These are phyloP conservation scores for Penicillium sclerotigenum DNA, from an alignment of 2,329 filamentous ascomycete species.

Conservation along the genomic window DNA sequence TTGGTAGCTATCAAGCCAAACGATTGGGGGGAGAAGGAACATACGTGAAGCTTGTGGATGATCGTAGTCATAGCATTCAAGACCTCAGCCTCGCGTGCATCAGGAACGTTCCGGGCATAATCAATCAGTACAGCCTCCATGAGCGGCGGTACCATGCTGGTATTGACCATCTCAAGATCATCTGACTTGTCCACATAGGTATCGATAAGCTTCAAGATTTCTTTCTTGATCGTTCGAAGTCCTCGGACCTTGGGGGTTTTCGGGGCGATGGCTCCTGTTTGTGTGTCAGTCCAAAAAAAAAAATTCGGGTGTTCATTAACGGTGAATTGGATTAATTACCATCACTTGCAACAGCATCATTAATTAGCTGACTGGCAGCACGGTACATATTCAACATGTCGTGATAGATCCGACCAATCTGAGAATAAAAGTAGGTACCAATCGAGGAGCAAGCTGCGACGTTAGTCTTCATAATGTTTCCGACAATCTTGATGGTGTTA, in stretches of 20 bases:
- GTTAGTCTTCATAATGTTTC: conserved; percentile 99
- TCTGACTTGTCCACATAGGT: conserved; percentile 98
- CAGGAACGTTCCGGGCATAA: conserved; percentile 95
- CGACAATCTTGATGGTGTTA: conserved; percentile 96
- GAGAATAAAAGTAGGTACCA: conserved; percentile 94
- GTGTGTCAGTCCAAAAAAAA: conserved; percentile 14
- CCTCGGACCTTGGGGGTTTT: conserved; percentile 97
- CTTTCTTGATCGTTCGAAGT: conserved; percentile 96
- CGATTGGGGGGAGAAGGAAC: conserved; percentile 37
- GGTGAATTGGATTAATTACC: conserved; percentile 51
- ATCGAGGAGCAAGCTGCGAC: conserved; percentile 97
- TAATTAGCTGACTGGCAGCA: conserved; percentile 93
- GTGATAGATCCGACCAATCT: conserved; percentile 94
- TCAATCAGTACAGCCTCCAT: conserved; percentile 91
- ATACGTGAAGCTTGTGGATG: conserved; percentile 91
- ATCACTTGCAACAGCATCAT: conserved; percentile 81
- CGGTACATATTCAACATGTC: conserved; percentile 99
- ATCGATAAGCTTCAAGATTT: conserved; percentile 96
- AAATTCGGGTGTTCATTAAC: neutral
- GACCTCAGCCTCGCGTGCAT: conserved; percentile 93
- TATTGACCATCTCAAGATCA: conserved; percentile 87
- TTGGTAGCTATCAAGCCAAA: neutral
- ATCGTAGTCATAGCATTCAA: conserved; percentile 97
- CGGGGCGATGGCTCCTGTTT: conserved; percentile 77
- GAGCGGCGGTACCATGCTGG: conserved; percentile 91